Evolutionary conservation across 345 rosid genomes (phyloP).

Genomic region (Bruguiera gymnorhiza): DNA sequence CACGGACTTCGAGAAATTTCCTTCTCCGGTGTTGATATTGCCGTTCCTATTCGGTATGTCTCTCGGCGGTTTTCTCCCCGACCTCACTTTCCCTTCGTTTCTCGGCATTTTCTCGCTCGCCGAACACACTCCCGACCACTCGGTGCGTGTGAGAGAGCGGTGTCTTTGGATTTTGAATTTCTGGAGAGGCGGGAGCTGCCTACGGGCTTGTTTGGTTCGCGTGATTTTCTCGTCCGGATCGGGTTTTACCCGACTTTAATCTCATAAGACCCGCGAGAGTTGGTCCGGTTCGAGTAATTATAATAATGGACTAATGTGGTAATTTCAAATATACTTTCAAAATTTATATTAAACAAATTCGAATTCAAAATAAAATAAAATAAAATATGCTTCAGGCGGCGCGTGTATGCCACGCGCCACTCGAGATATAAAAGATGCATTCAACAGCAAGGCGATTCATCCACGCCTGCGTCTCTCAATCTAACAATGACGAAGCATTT

Average conservation of each 20-base stretch:
- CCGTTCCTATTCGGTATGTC: conserved; percentile 10
- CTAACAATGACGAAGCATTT: conserved; percentile 37
- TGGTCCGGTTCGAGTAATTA: too few species aligned
- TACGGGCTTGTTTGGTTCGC: too few species aligned
- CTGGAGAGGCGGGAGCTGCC: neutral
- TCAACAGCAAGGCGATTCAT: neutral
- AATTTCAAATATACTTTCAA: too few species aligned
- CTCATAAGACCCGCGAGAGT: neutral
- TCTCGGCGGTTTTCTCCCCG: conserved; percentile 37
- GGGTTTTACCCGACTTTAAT: neutral
- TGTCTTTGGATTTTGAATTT: conserved; percentile 9
- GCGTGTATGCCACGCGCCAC: neutral
- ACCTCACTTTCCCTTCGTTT: conserved; percentile 31
- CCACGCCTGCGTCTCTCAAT: neutral
- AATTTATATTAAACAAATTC: too few species aligned
- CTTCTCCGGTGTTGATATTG: conserved; percentile 4
- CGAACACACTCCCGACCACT: neutral
- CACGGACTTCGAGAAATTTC: conserved; percentile 24
- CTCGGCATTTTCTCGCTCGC: conserved; percentile 30
- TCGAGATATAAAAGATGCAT: too few species aligned
- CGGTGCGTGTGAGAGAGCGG: neutral
- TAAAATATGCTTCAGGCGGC: neutral
- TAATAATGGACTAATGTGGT: too few species aligned
- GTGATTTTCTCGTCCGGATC: too few species aligned
- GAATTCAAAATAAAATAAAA: too few species aligned